Evolutionary conservation across 2,329 filamentous ascomycete species (phyloP), one percentile per base, ranked within the genome.

Genomic region (Coniochaeta hoffmannii): DNA sequence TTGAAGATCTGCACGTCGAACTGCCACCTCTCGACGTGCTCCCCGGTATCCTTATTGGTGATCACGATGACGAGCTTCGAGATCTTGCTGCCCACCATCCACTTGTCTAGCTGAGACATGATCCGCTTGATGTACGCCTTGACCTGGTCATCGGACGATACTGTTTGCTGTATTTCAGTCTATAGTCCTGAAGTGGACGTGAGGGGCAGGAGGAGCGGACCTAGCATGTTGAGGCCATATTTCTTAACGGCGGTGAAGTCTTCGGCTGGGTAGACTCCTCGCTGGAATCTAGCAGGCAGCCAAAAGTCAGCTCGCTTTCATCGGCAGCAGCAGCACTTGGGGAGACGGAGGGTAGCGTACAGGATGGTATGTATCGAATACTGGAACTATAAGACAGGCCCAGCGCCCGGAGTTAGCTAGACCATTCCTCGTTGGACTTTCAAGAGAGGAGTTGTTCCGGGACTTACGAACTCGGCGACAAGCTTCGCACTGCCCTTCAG

Each of bases 101-200:
- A 99, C 69, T 90, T 90, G 76, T 95, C 93, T 57, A 99, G 83
- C 73, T 99, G 94, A 28, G 86, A 87, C 92, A 97, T 99, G 76
- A 99, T 97, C 75, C 95, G 96, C 73, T 96, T 97, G 78, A 99
- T 96, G 75, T 99, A 99, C 31, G 92, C 90, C 73, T 96, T 96
- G 69, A 99, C 94, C 75, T 99, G 93, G 76, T 97, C 94, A 70
- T 99, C 94, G 60, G 91, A 85, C 31, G 93, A 95, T 53, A 97
- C 92, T 86, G 68, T 57, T 19, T 17, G 19, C 12, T 10, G 17
- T 19, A 22, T 55, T 62, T 65, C 28, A 50, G 50, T n/a, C n/a
- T 31, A 54, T 50, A 58, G 63, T 49, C 64, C 57, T 7, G 14
- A 49, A 59, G n/a, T 41, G 59, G 58, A 30, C 49, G 10, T n/a